Percentiles rank a stretch among this genome's conserved stretches.
Conservation (phyloP, 164 flowering plant species). For the Tetrastigma voinierianum region DNA sequence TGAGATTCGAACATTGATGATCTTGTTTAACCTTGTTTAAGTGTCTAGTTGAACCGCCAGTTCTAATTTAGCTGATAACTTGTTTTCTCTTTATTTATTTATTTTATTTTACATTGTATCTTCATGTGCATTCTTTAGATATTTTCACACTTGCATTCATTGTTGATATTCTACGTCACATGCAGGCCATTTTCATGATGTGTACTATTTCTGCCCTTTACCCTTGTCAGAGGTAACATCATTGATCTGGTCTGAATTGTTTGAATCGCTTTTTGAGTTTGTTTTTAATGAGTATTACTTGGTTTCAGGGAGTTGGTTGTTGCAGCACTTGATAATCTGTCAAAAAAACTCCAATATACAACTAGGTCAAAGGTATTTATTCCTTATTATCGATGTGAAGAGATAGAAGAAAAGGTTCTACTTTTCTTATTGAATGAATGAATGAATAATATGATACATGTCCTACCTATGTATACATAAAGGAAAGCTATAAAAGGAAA, state of each 20-base stretch:
- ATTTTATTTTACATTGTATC: too few relatives aligned
- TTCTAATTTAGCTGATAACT: too few relatives aligned
- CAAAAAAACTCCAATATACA: conserved; percentile 54
- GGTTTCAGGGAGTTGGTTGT: conserved; percentile 63
- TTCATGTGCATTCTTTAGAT: background rate
- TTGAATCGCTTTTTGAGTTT: background rate
- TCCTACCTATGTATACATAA: too few relatives aligned
- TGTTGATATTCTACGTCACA: background rate
- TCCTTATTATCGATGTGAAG: too few relatives aligned
- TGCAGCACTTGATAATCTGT: conserved; percentile 65
- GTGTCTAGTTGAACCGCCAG: too few relatives aligned
- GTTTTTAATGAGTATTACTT: background rate
- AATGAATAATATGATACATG: too few relatives aligned
- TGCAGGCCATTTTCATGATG: conserved; percentile 87
- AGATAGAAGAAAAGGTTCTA: too few relatives aligned
- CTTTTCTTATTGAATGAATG: too few relatives aligned
- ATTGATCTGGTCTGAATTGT: conserved; percentile 1
- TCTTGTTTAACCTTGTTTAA: too few relatives aligned
- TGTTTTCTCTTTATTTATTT: too few relatives aligned
- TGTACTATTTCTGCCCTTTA: conserved; percentile 75
- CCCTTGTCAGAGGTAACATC: conserved; percentile 69
- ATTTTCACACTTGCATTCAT: background rate
- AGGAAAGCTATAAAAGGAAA: too few relatives aligned
- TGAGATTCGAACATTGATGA: too few relatives aligned
- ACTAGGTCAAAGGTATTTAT: conserved; percentile 59